Base-by-base conservation (phyloP, 208 protist genomes). In the Acanthamoeba healyi region DNA sequence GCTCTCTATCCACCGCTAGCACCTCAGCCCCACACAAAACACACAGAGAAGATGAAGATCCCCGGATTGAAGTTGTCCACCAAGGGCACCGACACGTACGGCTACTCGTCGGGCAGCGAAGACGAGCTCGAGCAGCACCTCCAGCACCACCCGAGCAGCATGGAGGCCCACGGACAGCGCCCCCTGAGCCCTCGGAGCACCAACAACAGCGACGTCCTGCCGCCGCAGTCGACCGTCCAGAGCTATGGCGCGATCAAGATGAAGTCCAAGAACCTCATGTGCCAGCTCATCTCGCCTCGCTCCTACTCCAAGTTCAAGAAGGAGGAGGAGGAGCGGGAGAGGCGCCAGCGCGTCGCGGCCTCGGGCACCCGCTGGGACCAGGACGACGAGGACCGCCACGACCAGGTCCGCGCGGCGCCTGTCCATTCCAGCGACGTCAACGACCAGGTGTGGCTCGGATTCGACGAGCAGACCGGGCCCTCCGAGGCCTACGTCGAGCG, bases 301-400 rank as follows among this genome's bases (percentile, higher is more conserved):
- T 56, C 74, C 42, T 84, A 84, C 74, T 84, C 74, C 38, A 84
- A 84, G 74, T 51, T 56, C 44, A 56, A 84, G 74, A 51, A 81
- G 22, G 72, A 81, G 72, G 72, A 81, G 29, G 72, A 81, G 40
- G 72, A 81, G 72, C 34, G 32, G 19, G 32, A 51, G 26, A 7
- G 22, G 22, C 72, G 40, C 22, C 72, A 81, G 63, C 22, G 51
- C 19, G 51, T 72, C 22, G 63, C 63, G 7, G 63, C 32, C 34
- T 40, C 38, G 72, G 72, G 40, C 72, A 49, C 72, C 7, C 24
- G 40, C 0, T 42, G 34, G 72, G 72, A 36, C 74, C 32, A 84
- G 36, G 42, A 84, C 12, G 74, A 84, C 10, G 42, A 84, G 24
- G 74, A 84, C 10, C 32, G 5, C 46, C n/a, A 58, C 26, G 24